phyloP scores from a whole-genome alignment of 345 rosid genomes.

The Sisymbrium irio region DNA sequence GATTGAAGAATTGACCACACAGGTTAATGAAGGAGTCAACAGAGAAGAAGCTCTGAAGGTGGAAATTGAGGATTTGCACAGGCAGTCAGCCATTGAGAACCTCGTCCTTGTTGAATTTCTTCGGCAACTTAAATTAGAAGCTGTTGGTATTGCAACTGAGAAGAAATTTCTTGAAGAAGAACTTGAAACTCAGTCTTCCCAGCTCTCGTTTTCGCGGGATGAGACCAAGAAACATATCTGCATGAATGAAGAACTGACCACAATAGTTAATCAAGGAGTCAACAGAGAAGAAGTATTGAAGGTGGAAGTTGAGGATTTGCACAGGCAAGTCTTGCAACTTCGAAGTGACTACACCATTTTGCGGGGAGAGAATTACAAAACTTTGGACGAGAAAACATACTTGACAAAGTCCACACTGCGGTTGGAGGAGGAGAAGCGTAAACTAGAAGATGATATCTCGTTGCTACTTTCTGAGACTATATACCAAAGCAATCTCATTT shows the following conservation, averaged over 20 bases:
- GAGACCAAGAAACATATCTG: slow-evolving; percentile 42
- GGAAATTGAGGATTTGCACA: slow-evolving; percentile 49
- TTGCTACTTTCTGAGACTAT: slow-evolving; percentile 46
- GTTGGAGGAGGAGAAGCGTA: slow-evolving; percentile 47
- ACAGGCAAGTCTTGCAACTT: slow-evolving; percentile 43
- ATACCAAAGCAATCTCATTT: slow-evolving; percentile 55
- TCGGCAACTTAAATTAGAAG: slow-evolving; percentile 45
- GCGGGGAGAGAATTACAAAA: slow-evolving; percentile 51
- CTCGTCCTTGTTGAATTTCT: slow-evolving; percentile 57
- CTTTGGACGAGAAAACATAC: slow-evolving; percentile 46
- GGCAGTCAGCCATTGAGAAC: slow-evolving; percentile 48
- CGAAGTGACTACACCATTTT: slow-evolving; percentile 43
- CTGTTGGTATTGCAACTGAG: slow-evolving; percentile 46
- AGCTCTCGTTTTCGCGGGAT: slow-evolving; percentile 44
- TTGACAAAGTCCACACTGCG: slow-evolving; percentile 43
- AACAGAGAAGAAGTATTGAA: no score
- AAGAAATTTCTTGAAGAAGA: slow-evolving; percentile 46
- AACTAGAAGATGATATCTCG: slow-evolving; percentile 61
- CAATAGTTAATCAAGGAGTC: no score
- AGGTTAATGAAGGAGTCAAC: slow-evolving; percentile 48
- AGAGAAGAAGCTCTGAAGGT: slow-evolving; percentile 57
- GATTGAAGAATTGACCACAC: slow-evolving; percentile 52
- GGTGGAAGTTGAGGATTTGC: slow-evolving; percentile 15
- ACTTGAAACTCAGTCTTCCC: slow-evolving; percentile 45
- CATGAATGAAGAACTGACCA: slow-evolving; percentile 46